Evolutionary conservation across 2,329 filamentous ascomycete genomes (phyloP).

Genomic region (Alternaria sp.): DNA sequence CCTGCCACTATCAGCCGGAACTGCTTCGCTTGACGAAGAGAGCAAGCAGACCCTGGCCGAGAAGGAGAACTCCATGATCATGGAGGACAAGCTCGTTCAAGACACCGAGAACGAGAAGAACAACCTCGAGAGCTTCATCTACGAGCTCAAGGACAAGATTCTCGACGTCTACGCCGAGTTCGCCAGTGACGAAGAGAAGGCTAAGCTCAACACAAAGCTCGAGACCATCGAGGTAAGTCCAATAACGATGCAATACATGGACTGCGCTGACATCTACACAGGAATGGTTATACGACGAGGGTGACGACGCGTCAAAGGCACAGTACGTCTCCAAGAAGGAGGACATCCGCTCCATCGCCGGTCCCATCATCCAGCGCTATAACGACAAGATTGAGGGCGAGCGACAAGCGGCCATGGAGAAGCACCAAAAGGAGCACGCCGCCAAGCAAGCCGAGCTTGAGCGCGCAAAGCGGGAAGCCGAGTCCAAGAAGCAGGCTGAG

Average conservation of each 20-base stretch:
- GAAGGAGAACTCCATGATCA: constrained; percentile 88
- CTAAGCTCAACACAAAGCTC: constrained; percentile 82
- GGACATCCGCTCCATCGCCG: constrained; percentile 88
- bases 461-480: constrained; percentile 78
- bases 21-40: constrained; percentile 75
- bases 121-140: constrained; percentile 97
- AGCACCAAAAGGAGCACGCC: constrained; percentile 69
- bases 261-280: constrained; percentile 49
- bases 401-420: constrained; percentile 72
- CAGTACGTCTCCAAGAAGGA: constrained; percentile 95
- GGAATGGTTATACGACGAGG: constrained; percentile 99
- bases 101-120: constrained; percentile 99
- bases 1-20: constrained; percentile 83
- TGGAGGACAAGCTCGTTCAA: constrained; percentile 97
- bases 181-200: constrained; percentile 90
- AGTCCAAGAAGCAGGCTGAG: constrained; percentile 65
- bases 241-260: fast-evolving
- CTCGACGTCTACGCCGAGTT: constrained; percentile 91
- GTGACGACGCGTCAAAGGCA: constrained; percentile 91
- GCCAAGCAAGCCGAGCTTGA: constrained; percentile 72
- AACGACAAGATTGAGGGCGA: constrained; percentile 93
- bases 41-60: constrained; percentile 74
- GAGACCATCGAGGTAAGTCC: constrained; percentile 80
- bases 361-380: constrained; percentile 91
- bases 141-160: constrained; percentile 94